phyloP scores from a whole-genome alignment of 2,329 filamentous ascomycete genomes.

The Didymosphaeria variabile region DNA sequence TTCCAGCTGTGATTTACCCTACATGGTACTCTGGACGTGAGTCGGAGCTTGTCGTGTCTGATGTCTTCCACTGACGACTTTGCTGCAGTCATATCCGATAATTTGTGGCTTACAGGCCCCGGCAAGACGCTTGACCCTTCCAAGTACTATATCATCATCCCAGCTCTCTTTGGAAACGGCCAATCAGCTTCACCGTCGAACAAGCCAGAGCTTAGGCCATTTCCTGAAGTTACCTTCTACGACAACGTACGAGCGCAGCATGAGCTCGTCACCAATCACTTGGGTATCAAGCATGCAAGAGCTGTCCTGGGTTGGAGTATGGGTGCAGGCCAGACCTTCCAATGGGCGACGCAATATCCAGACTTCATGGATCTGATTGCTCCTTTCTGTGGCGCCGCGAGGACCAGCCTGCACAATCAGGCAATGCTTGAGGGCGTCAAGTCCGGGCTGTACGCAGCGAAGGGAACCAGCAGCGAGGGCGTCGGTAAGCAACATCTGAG shows the following conservation, averaged over 20 bases:
- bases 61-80: not conserved
- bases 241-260: conserved; percentile 76
- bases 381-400: conserved; percentile 73
- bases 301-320: conserved; percentile 76
- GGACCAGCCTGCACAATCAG: conserved; percentile 72
- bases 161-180: conserved; percentile 74
- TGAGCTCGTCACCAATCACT: conserved; percentile 69
- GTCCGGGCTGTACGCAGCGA: conserved; percentile 66
- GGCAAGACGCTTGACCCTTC: conserved; percentile 71
- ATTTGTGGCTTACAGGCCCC: conserved; percentile 76
- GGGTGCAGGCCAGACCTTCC: conserved; percentile 72
- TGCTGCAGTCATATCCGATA: conserved; percentile 67
- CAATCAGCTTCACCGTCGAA: conserved; percentile 75
- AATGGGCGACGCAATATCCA: conserved; percentile 70
- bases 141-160: conserved; percentile 74
- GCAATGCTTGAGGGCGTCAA: conserved; percentile 74
- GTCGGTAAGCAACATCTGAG: conserved; percentile 42
- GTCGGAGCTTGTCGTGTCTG: conserved; percentile 34
- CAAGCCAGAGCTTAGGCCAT: conserved; percentile 61
- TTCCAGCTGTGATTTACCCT: conserved; percentile 77
- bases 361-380: conserved; percentile 72
- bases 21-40: conserved; percentile 75
- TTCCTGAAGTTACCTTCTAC: conserved; percentile 70
- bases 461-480: conserved; percentile 63
- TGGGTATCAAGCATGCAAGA: conserved; percentile 67